Evolutionary conservation across 768 basidiomycete genomes (phyloP).

Genomic region (Phlebiopsis flavidoalba): DNA sequence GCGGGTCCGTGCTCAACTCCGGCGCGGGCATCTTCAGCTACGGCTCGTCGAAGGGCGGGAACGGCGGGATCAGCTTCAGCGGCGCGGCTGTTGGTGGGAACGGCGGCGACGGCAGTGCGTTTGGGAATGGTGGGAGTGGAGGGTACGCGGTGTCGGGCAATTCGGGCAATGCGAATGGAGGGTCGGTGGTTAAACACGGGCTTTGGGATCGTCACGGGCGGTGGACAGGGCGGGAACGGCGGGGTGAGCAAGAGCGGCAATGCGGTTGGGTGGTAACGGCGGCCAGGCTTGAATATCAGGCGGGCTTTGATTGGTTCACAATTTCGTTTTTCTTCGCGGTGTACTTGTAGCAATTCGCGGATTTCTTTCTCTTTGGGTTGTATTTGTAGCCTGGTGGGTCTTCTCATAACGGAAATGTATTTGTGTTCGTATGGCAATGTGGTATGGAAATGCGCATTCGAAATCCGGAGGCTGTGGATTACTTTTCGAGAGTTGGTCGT

Average conservation of each 20-base stretch:
- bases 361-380: too few species aligned
- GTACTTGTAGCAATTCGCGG: too few species aligned
- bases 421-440: too few species aligned
- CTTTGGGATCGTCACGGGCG: neutral
- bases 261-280: conserved; percentile 3
- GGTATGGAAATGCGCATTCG: too few species aligned
- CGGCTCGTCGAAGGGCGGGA: neutral
- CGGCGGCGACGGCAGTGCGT: neutral
- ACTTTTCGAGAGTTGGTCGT: too few species aligned
- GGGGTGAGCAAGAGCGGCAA: conserved; percentile 6
- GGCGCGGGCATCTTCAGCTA: neutral
- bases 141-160: conserved; percentile 2
- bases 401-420: too few species aligned
- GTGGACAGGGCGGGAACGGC: neutral
- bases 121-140: conserved; percentile 1
- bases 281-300: neutral
- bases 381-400: too few species aligned
- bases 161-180: conserved; percentile 1
- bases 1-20: neutral
- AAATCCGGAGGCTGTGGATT: too few species aligned
- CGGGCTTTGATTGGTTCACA: too few species aligned
- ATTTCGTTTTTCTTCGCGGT: too few species aligned
- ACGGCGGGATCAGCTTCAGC: neutral
- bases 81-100: neutral
- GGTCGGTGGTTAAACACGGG: neutral